Evolutionary conservation across 2,329 filamentous ascomycete genomes (phyloP), one percentile per base, ranked within the genome.

Genomic region (Xylariaceae sp.): DNA sequence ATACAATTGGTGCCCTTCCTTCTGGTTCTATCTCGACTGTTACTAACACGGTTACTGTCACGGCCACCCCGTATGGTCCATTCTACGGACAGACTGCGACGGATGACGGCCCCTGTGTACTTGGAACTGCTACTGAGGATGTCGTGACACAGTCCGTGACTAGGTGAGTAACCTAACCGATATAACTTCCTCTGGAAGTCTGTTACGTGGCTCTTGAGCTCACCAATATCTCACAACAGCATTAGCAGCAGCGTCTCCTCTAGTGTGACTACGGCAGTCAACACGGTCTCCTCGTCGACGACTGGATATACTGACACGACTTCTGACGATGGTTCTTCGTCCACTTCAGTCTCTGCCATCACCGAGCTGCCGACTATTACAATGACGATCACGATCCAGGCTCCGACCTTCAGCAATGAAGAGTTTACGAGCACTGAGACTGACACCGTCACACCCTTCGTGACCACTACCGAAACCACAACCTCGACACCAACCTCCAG

Each of bases 381-480:
- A 1, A 32, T 54, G 34, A 54, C 53, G 2, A 60, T 48, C 2
- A 56, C 55, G 6, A 36, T 60, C 21, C 4, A 13, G 2, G 47
- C 49, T 32, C 42, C 53, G 19, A 19, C 10, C 9, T 43, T 29
- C 13, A 22, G 32, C n/a, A 32, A 44, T n/a, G 53, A 53, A 36
- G 51, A 49, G 15, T 54, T 44, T 30, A 54, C 57, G 2, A 22
- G 45, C 12, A 58, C 51, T 9, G 53, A 51, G 12, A 63, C 57
- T 6, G 44, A 58, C 5, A 63, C 58, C 1, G 32, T 55, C 43
- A 61, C 55, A 6, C 58, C 59, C 5, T 3, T 19, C 16, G 32
- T 53, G 15, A 58, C 53, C 19, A 49, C 49, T 26, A 54, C 51
- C 32, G 32, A 34, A 9, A 34, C 32, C 10, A 34, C 10, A 5